Base-by-base conservation (phyloP, 495 filamentous ascomycete genomes). In the Margaritispora aquatica region DNA sequence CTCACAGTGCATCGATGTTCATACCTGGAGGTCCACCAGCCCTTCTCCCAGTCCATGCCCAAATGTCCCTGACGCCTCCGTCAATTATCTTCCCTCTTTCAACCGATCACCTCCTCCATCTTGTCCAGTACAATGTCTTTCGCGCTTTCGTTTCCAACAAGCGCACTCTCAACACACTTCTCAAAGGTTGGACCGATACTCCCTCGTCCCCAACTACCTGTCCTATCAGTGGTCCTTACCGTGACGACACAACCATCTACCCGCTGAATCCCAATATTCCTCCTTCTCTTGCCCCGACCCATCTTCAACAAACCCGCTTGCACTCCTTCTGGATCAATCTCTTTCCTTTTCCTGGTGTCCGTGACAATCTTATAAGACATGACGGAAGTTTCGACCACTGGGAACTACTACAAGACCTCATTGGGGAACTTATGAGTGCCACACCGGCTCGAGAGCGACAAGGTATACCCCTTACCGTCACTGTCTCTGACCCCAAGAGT, bases 311-410 rank as follows among this genome's bases (percentile, higher is more conserved):
- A 49, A 59, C 38, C 31, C 51, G 49, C 23, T 24, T 51, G n/a
- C 65, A 67, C 57, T 41, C 51, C 52, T 36, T 55, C 44, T 73
- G 69, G 68, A 58, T 71, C 9, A 66, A 73, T 59, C 24, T 65
- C 13, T 66, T 73, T 54, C 71, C 71, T 9, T 73, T 50, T 27
- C 68, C 71, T 21, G 55, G 21, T 21, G 57, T 71, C 49, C 66
- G 69, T 19, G 69, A 73, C 29, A 73, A 70, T 50, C 51, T 73
- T 1, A 69, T 71, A n/a, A 51, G 34, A 17, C 61, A 53, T 0
- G 58, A 60, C 19, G 65, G 52, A 19, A 31, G 34, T 9, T 50
- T 68, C 51, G 68, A 67, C 41, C 61, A 61, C 24, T 20, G 34
- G 19, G 53, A 55, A 11, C n/a, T 55, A n/a, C 17, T 24, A 11